A percentile compares a stretch with the other conserved stretches of the same genome.
Evolutionary conservation across 1,284 basidiomycete genomes (phyloP).

Genomic region (Ustilago sp.): DNA sequence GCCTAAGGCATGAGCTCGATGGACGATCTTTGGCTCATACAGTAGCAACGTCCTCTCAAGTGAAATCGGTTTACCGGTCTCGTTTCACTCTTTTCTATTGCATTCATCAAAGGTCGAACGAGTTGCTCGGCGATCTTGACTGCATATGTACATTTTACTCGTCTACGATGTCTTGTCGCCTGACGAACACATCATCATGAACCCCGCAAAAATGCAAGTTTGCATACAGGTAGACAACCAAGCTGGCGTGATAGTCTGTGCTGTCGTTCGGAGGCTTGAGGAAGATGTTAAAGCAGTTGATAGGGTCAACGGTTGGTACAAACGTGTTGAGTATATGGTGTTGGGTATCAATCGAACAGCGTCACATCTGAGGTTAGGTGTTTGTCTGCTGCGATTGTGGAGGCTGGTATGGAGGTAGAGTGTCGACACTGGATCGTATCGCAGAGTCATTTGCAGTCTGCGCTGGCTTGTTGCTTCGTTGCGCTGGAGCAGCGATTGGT

Average conservation of each 20-base stretch:
- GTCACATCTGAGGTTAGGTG: background rate
- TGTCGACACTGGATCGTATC: slow-evolving; percentile 20
- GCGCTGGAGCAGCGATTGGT: background rate
- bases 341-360: background rate
- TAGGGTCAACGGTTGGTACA: no score
- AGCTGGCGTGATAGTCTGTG: background rate
- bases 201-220: slow-evolving; percentile 37
- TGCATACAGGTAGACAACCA: slow-evolving; percentile 24
- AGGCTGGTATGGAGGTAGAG: slow-evolving; percentile 30
- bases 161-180: slow-evolving; percentile 6
- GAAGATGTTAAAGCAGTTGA: background rate
- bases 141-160: slow-evolving; percentile 19
- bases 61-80: slow-evolving; percentile 9
- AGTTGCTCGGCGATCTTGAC: slow-evolving; percentile 18
- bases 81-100: slow-evolving; percentile 3
- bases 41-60: slow-evolving; percentile 30
- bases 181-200: slow-evolving; percentile 8
- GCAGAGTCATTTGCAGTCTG: background rate
- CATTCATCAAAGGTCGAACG: slow-evolving; percentile 13
- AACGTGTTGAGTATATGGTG: background rate
- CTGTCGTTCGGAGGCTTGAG: background rate
- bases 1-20: slow-evolving; percentile 15
- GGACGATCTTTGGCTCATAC: slow-evolving; percentile 23
- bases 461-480: background rate
- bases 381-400: background rate